Evolutionary conservation across 1,139 yeast genomes (phyloP), one percentile per base, ranked within the genome.

Genomic region (Candida tropicalis): DNA sequence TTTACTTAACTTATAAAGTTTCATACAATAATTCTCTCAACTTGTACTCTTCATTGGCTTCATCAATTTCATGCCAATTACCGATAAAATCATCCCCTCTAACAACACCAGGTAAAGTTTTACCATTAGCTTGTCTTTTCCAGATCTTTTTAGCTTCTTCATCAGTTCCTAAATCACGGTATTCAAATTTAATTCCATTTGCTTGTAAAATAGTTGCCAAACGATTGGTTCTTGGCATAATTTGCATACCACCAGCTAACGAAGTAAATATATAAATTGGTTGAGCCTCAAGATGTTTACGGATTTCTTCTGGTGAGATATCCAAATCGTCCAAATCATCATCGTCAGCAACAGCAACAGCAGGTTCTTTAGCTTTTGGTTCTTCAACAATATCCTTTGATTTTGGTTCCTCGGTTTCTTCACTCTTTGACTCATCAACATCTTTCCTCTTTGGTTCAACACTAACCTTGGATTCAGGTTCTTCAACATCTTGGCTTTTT

Each of bases 81-180:
- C 96, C 97, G 52, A 91, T 84, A 49, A 84, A 79, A 54, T 89
- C 96, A 53, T 84, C 89, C n/a, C 95, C 97, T 57, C 97, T 77
- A 22, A 91, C 90, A 17, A 93, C 78, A n/a, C 95, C 98, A 2
- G 99, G 99, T 44, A 90, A 76, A 2, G 79, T 68, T 56, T 86
- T 82, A 5, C 96, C 96, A 37, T 74, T 73, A 13, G 89, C 76
- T 51, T 83, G 79, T 60, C 95, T 77, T 58, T 82, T 84, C 97
- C 98, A 91, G 26, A 88, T 77, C 54, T 83, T 79, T 60, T 87
- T 82, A 13, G 97, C 97, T 45, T 81, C 84, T 40, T 84, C 90
- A 58, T 90, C 95, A 0, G 96, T 87, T 2, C 97, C 96, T 44
- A 91, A 70, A 60, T 91, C 99, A 43, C 86, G 79, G 56, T 82